Percentiles rank a stretch among this genome's conserved stretches.
phyloP scores from a whole-genome alignment of 164 flowering plant species.

The Nymphaea thermarum region DNA sequence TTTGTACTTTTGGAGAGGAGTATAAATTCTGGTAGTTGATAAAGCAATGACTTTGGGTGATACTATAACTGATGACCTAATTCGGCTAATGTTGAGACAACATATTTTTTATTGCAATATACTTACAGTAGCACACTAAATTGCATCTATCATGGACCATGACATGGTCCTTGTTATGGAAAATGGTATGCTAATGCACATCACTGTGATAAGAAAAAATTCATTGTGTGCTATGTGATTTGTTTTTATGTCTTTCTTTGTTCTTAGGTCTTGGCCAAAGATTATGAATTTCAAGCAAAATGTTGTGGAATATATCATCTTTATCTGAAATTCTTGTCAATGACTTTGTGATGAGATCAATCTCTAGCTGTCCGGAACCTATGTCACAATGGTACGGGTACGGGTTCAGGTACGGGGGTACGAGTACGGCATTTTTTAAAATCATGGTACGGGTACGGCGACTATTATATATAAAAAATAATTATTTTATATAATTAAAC shows the following conservation, averaged over 20 bases:
- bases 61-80: conserved; percentile 1
- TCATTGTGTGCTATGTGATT: background rate
- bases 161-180: conserved; percentile 1
- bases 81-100: background rate
- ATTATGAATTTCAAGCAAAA: background rate
- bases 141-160: background rate
- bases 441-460: too few species aligned
- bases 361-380: too few species aligned
- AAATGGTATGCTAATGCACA: background rate
- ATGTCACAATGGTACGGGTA: too few species aligned
- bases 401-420: too few species aligned
- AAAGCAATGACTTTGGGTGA: conserved; percentile 1
- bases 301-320: conserved; percentile 1
- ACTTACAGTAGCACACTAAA: background rate
- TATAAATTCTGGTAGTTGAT: background rate
- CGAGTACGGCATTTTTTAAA: too few species aligned
- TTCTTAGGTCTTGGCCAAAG: background rate
- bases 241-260: background rate
- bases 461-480: too few species aligned
- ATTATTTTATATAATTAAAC: too few species aligned
- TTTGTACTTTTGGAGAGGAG: background rate
- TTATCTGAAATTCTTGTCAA: background rate
- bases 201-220: background rate
- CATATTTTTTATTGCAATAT: background rate
- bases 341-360: background rate